Evolutionary conservation across 116 monocot species (phyloP), one percentile per base, ranked within the genome.

Genomic region (Trichopus zeylanicus): DNA sequence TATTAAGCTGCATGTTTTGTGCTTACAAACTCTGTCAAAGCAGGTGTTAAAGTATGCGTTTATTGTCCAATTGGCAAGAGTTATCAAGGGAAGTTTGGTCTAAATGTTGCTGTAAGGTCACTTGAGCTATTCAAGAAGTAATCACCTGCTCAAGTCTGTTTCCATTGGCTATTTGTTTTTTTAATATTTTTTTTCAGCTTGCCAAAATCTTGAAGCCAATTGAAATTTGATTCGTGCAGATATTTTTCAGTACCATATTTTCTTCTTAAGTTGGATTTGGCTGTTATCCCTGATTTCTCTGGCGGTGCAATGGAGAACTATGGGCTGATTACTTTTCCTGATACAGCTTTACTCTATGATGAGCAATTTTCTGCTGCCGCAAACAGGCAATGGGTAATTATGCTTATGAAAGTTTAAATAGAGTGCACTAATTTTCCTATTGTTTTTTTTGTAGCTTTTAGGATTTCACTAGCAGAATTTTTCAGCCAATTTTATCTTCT

Each of bases 301-400:
- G 80, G 85, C 70, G 93, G 94, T 4, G 94, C 94, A 19, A 94
- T 94, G 94, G 94, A 94, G 67, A 94, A 94, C 58, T 94, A 89
- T 80, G 93, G 93, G 52, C 67, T 93, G 61, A 88, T 93, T 20
- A 93, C 93, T 32, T 93, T 88, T 51, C 69, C 86, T 58, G 93
- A 93, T 61, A 83, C 78, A 51, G 89, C 82, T 63, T 73, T 93
- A 54, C 78, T 93, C 26, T 86, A 80, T 75, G 89, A 93, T 71
- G 93, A 89, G 16, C 67, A 31, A 0, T 82, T 85, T 69, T 93
- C 93, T 58, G 82, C 93, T 53, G 89, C 93, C 64, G 72, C 86
- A 20, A 89, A 89, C 59, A 93, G 81, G 53, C 89, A 93, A 78
- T 66, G 89, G 86, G 93, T 93, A 48, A 75, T 26, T 6, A 49